These are phyloP conservation scores for Batkoa obscura DNA, from an alignment of 371 early-diverging fungal species.

Conservation along the genomic window DNA sequence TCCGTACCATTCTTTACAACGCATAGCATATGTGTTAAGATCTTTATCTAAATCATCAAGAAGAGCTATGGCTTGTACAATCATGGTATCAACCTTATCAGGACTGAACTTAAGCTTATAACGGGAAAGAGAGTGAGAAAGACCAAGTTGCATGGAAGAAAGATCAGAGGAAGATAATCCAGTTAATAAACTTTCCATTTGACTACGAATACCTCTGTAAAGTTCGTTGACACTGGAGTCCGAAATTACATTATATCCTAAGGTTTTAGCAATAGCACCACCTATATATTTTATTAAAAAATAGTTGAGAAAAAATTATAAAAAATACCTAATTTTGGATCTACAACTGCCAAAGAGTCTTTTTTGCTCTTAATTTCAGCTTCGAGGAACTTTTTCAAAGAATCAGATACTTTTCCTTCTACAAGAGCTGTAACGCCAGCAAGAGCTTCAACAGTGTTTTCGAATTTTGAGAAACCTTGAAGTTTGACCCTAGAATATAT, in stretches of 20 bases:
- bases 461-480: slow-evolving; percentile 87
- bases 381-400: slow-evolving; percentile 74
- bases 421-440: slow-evolving; percentile 85
- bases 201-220: slow-evolving; percentile 85
- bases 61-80: slow-evolving; percentile 84
- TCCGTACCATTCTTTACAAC: slow-evolving; percentile 91
- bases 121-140: slow-evolving; percentile 64
- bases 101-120: slow-evolving; percentile 84
- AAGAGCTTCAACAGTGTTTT: slow-evolving; percentile 90
- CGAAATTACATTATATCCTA: slow-evolving; percentile 74
- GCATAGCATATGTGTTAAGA: slow-evolving; percentile 92
- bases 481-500: slow-evolving; percentile 53
- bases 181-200: slow-evolving; percentile 42
- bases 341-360: slow-evolving; percentile 78
- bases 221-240: slow-evolving; percentile 73
- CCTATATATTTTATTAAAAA: slow-evolving; percentile 10
- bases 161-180: slow-evolving; percentile 57
- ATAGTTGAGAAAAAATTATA: neutral
- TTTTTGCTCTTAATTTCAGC: slow-evolving; percentile 64
- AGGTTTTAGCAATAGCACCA: slow-evolving; percentile 77
- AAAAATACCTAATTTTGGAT: slow-evolving; percentile 75
- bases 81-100: slow-evolving; percentile 91
- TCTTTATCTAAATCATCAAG: slow-evolving; percentile 92
- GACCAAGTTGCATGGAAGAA: slow-evolving; percentile 64
- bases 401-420: slow-evolving; percentile 82